phyloP scores from a whole-genome alignment of 495 filamentous ascomycete genomes.

The Friedmanniomyces endolithicus region DNA sequence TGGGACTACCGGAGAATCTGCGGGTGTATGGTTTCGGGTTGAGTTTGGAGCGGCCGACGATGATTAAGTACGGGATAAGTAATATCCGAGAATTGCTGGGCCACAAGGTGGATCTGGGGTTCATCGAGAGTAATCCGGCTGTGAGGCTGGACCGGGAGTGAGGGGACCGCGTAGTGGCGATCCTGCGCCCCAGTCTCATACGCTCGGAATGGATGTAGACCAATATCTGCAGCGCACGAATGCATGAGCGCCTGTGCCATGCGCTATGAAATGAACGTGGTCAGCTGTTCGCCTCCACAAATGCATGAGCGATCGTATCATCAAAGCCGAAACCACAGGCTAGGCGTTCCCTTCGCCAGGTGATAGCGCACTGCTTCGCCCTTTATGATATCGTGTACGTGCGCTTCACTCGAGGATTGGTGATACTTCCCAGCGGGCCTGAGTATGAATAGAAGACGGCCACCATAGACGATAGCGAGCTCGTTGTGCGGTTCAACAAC shows the following conservation, averaged over 20 bases:
- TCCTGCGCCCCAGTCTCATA: not conserved
- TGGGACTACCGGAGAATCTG: slow-evolving; percentile 81
- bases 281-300: not conserved
- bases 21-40: slow-evolving; percentile 83
- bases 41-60: slow-evolving; percentile 85
- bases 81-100: slow-evolving; percentile 35
- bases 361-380: not conserved
- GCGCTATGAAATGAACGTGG: too few relatives aligned
- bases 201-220: not conserved
- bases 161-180: not conserved
- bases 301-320: not conserved
- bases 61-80: slow-evolving; percentile 64
- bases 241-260: too few relatives aligned
- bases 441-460: not conserved
- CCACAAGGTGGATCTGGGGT: slow-evolving; percentile 32
- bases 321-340: not conserved
- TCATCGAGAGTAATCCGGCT: slow-evolving; percentile 30
- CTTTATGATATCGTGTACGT: not conserved
- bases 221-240: too few relatives aligned
- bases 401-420: not conserved
- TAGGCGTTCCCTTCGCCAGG: not conserved
- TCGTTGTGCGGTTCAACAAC: not conserved
- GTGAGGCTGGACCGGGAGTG: slow-evolving; percentile 31
- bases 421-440: not conserved
- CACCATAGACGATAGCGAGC: not conserved